Evolutionary conservation across 1,139 yeast species (phyloP).

Genomic region (Taphrina populina): DNA sequence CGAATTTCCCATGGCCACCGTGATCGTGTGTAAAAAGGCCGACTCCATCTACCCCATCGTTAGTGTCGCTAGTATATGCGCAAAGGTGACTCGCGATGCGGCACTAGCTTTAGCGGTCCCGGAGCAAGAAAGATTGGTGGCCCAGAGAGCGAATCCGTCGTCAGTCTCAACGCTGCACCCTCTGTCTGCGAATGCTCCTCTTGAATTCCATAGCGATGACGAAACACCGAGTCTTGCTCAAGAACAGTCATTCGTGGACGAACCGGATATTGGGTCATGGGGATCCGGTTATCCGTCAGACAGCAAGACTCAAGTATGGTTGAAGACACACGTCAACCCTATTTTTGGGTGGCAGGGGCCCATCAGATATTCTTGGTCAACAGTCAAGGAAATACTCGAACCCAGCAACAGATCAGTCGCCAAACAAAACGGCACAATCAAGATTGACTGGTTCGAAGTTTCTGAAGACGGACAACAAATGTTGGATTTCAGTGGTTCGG

Average conservation of each 20-base stretch:
- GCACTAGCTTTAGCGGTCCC: slow-evolving; percentile 49
- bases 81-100: slow-evolving; percentile 90
- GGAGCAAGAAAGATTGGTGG: background rate
- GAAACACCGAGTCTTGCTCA: background rate
- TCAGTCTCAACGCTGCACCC: background rate
- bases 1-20: slow-evolving; percentile 66
- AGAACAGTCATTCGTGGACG: slow-evolving; percentile 34
- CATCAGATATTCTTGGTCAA: slow-evolving; percentile 90
- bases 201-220: slow-evolving; percentile 7
- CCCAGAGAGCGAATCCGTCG: background rate
- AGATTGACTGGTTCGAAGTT: slow-evolving; percentile 18
- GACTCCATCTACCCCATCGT: slow-evolving; percentile 93
- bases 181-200: background rate
- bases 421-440: background rate
- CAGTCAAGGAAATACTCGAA: slow-evolving; percentile 71
- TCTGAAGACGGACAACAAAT: slow-evolving; percentile 21
- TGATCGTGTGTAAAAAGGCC: slow-evolving; percentile 93
- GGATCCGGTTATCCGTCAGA: slow-evolving; percentile 82
- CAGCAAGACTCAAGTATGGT: slow-evolving; percentile 77
- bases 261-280: slow-evolving; percentile 40
- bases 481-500: background rate
- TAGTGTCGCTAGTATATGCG: slow-evolving; percentile 94
- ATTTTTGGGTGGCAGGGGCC: slow-evolving; percentile 80
- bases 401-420: slow-evolving; percentile 1
- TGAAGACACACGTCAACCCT: slow-evolving; percentile 59